Evolutionary conservation across 148 eudicot species (phyloP), one percentile per base, ranked within the genome.

Genomic region (Polygonum aviculare): DNA sequence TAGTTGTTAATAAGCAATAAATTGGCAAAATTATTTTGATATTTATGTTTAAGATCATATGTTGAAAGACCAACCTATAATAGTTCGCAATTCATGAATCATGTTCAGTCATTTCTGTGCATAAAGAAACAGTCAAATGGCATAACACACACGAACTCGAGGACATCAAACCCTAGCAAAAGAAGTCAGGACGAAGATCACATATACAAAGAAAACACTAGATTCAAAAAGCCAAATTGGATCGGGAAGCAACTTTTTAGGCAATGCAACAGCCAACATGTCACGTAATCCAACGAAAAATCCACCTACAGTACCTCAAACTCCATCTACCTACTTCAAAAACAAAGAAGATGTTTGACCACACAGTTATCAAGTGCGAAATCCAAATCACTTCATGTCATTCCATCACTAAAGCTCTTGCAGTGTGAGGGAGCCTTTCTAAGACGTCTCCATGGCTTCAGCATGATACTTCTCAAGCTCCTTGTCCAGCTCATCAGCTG

Each of bases 401-500:
- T 22, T 63, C 70, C 70, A 63, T 26, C 35, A 31, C 70, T 31
- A 63, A 65, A 65, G 31, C 35, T 19, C 55, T 10, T 48, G 3
- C 4, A 39, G 38, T 69, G 41, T 44, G 9, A 52, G 1, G 1
- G 7, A 1, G 21, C 74, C 40, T 50, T 55, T 55, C 75, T 82
- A 82, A 2, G 79, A 89, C 26, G 80, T 84, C 74, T 93, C 88
- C 96, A 90, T 95, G 14, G 91, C 90, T 71, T 86, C 91, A 40
- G 96, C 86, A 74, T 95, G 98, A 77, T 95, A 95, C 21, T 15
- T 86, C 49, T 95, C 97, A 33, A 95, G 77, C 63, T 95, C 99
- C 85, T 92, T 90, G 82, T 95, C 99, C 54, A 95, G 94, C 7
- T 90, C 87, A 79, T 88, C 94, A 16, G 96, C 97, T 7, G 97